Percentiles rank a stretch among this genome's conserved stretches.
phyloP scores from a whole-genome alignment of 495 filamentous ascomycete species.

The Xylaria scruposa region DNA sequence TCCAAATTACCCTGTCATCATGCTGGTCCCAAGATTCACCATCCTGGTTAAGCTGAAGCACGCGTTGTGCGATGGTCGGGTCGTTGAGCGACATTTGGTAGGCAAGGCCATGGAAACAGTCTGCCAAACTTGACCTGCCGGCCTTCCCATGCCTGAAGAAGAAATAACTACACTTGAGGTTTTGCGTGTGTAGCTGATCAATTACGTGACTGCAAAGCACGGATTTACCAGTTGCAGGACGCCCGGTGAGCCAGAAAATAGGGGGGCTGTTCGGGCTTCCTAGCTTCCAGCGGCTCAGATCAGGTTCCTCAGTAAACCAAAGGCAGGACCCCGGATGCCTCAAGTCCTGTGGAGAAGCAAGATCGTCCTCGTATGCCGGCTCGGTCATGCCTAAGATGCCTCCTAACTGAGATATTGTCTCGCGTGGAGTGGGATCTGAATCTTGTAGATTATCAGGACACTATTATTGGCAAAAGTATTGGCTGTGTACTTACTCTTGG shows the following conservation, averaged over 20 bases:
- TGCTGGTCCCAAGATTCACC: conserved; percentile 27
- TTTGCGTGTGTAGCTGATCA: conserved; percentile 30
- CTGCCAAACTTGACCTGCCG: conserved; percentile 26
- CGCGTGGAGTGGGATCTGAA: conserved; percentile 17
- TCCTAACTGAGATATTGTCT: conserved; percentile 17
- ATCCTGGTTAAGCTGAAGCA: conserved; percentile 28
- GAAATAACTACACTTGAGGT: conserved; percentile 38
- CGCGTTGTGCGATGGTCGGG: conserved; percentile 15
- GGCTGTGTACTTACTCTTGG: conserved; percentile 16
- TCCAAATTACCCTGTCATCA: conserved; percentile 34
- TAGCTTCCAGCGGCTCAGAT: conserved; percentile 31
- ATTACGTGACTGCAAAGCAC: conserved; percentile 38
- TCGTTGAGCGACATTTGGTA: conserved; percentile 42
- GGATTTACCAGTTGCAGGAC: conserved; percentile 41
- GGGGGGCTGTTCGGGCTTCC: conserved; percentile 12
- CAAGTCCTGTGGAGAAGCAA: conserved; percentile 29
- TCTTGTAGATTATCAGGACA: conserved; percentile 15
- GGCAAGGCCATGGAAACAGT: conserved; percentile 35
- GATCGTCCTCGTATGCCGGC: conserved; percentile 29
- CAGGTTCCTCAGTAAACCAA: conserved; percentile 32
- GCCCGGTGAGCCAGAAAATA: conserved; percentile 40
- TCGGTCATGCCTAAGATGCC: conserved; percentile 17
- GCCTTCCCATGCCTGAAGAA: conserved; percentile 32
- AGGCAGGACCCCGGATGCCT: conserved; percentile 37
- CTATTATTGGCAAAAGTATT: conserved; percentile 17